Conservation (phyloP, 1,284 basidiomycete genomes). For the Sphaerobolus stellatus region DNA sequence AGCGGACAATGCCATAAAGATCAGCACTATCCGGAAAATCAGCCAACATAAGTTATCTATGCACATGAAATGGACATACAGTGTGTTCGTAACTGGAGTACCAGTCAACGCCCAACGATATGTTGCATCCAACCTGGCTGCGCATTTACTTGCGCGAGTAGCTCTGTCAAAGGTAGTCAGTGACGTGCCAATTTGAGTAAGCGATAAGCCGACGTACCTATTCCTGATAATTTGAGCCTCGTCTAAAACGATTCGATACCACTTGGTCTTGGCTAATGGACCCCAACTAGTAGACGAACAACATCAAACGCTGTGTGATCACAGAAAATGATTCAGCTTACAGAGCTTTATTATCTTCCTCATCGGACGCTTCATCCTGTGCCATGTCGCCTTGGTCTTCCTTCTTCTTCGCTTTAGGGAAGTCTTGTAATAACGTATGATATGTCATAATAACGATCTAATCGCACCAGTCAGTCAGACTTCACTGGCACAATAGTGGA, state of each 20-base stretch:
- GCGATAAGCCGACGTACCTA: conserved; percentile 33
- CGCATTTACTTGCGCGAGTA: conserved; percentile 56
- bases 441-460: conserved; percentile 69
- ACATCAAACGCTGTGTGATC: not conserved
- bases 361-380: conserved; percentile 15
- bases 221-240: conserved; percentile 74
- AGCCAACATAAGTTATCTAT: not conserved
- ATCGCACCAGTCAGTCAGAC: conserved; percentile 12
- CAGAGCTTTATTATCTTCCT: conserved; percentile 9
- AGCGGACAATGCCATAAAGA: conserved; percentile 66
- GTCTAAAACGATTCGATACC: conserved; percentile 63
- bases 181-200: too few species aligned
- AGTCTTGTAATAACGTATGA: conserved; percentile 60
- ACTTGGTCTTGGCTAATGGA: conserved; percentile 52
- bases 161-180: conserved; percentile 33
- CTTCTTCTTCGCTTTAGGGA: conserved; percentile 46
- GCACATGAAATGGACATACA: conserved; percentile 38
- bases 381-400: conserved; percentile 40
- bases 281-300: conserved; percentile 39
- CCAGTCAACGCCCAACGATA: conserved; percentile 74
- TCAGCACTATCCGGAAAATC: conserved; percentile 46
- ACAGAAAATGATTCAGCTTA: not conserved
- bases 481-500: conserved; percentile 1
- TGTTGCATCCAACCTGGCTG: conserved; percentile 56
- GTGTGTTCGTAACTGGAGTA: conserved; percentile 66